Evolutionary conservation across 2,329 filamentous ascomycete genomes (phyloP).

Genomic region (Phialophora chinensis): DNA sequence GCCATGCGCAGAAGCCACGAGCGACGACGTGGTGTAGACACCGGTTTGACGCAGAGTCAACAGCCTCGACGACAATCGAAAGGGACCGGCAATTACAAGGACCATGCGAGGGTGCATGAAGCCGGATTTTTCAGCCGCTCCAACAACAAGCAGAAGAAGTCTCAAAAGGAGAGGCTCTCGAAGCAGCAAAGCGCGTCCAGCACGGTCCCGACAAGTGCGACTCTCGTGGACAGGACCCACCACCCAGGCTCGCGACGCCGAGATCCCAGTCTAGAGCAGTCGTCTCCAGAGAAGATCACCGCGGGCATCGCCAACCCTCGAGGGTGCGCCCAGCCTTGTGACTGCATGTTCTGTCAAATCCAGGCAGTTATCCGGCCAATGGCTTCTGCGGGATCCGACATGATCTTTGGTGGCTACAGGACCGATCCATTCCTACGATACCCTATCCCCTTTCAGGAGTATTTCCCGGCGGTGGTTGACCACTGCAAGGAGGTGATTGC

Average conservation of each 20-base stretch:
- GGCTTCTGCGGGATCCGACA: constrained; percentile 11
- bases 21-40: constrained; percentile 8
- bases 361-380: constrained; percentile 6
- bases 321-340: neutral
- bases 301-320: neutral
- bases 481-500: constrained; percentile 25
- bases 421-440: constrained; percentile 27
- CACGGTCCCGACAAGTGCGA: neutral
- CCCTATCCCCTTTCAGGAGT: constrained; percentile 23
- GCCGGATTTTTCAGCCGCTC: neutral
- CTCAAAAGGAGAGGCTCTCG: neutral
- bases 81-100: neutral
- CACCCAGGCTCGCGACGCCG: no score
- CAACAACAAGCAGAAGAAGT: neutral
- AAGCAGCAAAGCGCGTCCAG: neutral
- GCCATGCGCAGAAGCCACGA: constrained; percentile 18
- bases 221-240: neutral
- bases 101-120: neutral
- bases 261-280: neutral
- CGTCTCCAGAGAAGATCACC: neutral
- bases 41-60: neutral
- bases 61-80: neutral
- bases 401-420: constrained; percentile 24
- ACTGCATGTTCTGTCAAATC: constrained; percentile 5
- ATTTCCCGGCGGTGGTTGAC: constrained; percentile 28